Evolutionary conservation across 2,329 filamentous ascomycete genomes (phyloP).

Genomic region (Penicillium sp.): DNA sequence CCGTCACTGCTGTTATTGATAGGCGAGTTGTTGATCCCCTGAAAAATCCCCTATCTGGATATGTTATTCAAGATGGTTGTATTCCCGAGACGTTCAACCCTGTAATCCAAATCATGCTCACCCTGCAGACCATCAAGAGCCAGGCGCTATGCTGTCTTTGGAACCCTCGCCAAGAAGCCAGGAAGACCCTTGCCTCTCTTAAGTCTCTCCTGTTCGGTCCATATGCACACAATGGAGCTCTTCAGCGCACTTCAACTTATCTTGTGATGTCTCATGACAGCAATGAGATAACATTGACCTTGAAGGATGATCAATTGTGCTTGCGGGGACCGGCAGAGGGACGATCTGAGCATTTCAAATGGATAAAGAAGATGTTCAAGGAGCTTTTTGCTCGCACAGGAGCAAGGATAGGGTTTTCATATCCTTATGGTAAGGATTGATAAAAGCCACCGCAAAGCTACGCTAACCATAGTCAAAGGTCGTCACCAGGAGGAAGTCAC

Average conservation of each 20-base stretch:
- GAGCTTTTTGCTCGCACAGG: constrained; percentile 23
- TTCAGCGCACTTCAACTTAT: constrained; percentile 55
- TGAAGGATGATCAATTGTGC: constrained; percentile 47
- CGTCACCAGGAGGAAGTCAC: constrained; percentile 31
- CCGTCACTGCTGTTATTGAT: constrained; percentile 15
- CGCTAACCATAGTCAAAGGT: not conserved
- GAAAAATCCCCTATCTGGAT: constrained; percentile 8
- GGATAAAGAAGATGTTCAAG: constrained; percentile 23
- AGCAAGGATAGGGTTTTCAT: constrained; percentile 1
- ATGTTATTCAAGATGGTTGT: constrained; percentile 15
- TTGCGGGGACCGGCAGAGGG: constrained; percentile 7
- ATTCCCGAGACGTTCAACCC: constrained; percentile 13
- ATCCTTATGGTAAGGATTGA: not conserved
- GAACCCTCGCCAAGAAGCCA: not conserved
- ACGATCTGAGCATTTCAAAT: constrained; percentile 10
- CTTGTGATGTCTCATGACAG: constrained; percentile 60
- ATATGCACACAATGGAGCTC: constrained; percentile 48
- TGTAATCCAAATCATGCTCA: constrained; percentile 8
- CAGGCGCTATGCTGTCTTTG: not conserved
- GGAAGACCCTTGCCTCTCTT: not conserved
- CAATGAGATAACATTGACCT: constrained; percentile 51
- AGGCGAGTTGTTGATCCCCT: not conserved
- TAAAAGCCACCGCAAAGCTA: not conserved
- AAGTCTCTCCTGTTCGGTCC: constrained; percentile 53
- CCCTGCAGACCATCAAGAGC: constrained; percentile 4